Conservation (phyloP, 2,329 filamentous ascomycete genomes). For the Penicillium expansum region DNA sequence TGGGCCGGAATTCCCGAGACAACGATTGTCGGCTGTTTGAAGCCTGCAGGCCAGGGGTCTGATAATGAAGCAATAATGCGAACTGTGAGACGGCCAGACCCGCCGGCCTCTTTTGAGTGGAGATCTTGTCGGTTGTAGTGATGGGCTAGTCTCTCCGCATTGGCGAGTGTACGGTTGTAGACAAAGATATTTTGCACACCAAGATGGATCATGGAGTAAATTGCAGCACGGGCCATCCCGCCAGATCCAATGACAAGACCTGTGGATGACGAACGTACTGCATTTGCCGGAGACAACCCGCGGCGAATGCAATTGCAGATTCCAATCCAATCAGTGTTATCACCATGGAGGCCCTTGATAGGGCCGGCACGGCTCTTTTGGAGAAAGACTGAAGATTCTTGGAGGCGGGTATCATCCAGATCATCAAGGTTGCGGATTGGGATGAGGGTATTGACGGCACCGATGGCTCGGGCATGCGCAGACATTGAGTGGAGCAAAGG, state of each 20-base stretch:
- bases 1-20: constrained; percentile 41
- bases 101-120: constrained; percentile 15
- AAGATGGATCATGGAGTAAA: constrained; percentile 41
- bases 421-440: constrained; percentile 60
- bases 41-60: constrained; percentile 34
- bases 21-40: constrained; percentile 40
- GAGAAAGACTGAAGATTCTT: constrained; percentile 54
- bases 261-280: constrained; percentile 55
- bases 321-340: constrained; percentile 81
- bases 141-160: constrained; percentile 35
- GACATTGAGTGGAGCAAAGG: constrained; percentile 64
- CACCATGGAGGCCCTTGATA: constrained; percentile 68
- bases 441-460: constrained; percentile 72
- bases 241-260: constrained; percentile 64
- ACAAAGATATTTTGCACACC: constrained; percentile 41
- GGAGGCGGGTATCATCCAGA: constrained; percentile 54
- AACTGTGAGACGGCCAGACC: constrained; percentile 24
- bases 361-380: constrained; percentile 64
- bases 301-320: constrained; percentile 70
- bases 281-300: constrained; percentile 70
- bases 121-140: constrained; percentile 39
- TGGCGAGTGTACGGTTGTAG: constrained; percentile 37
- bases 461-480: constrained; percentile 69
- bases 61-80: constrained; percentile 29
- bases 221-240: constrained; percentile 43